Base-by-base conservation (phyloP, 371 early-diverging fungal species). In the Rhizopus microsporus region DNA sequence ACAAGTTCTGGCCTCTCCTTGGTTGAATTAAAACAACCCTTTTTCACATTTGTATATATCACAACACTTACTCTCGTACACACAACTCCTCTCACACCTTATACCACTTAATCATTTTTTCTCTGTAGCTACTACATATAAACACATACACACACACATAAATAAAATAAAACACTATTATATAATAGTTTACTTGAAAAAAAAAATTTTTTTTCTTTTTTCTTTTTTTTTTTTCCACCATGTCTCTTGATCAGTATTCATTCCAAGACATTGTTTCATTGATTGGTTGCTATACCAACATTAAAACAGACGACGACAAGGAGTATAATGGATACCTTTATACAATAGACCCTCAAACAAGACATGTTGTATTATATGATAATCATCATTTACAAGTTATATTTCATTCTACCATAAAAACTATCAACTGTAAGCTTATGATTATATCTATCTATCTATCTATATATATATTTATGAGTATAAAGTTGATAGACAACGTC, bases 331-430 rank as follows among this genome's bases (percentile, higher is more conserved):
- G 77, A 1, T 73, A 64, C 54, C 54, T 77, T 7, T 73, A 71
- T 45, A 71, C 71, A 12, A 39, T 77, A 3, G 77, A 77, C 44
- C 77, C 77, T 0, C 31, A 49, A 13, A 52, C 57, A 17, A 49
- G 53, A 7, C 56, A 64, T 34, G 50, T 73, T 16, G 62, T 73
- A 10, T 49, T 77, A 10, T 57, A 58, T 37, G 30, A 65, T 47
- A 54, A 59, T 16, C 30, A 37, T 43, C 31, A 47, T 4, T 48
- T 37, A 30, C 34, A 33, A 34, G 46, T 60, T n/a, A 0, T 32
- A 9, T 57, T 54, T 70, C 31, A 64, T 71, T 57, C 58, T 30
- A 47, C 51, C 13, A 57, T 63, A 10, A 9, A 30, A 29, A 13
- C 56, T 35, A n/a, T 56, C 7, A 32, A 4, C 15, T 35, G 51